These are phyloP conservation scores for Dunaliella sp. DNA, from an alignment of 139 green algal species.

Conservation along the genomic window DNA sequence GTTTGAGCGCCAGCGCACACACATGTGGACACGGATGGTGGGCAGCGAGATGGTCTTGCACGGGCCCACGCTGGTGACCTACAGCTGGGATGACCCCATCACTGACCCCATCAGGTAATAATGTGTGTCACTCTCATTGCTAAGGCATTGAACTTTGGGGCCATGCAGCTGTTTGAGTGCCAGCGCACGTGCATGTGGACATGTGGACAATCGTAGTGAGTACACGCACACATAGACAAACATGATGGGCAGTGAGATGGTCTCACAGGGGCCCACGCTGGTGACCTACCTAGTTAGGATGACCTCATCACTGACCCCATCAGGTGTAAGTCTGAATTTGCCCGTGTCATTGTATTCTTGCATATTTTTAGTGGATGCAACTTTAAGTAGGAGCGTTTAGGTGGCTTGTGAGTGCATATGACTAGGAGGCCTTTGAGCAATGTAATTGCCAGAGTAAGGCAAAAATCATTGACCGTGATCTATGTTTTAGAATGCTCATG, in stretches of 20 bases:
- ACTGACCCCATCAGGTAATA: slow-evolving; percentile 4
- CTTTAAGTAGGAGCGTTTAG: too few species aligned
- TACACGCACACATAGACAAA: neutral
- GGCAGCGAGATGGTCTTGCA: neutral
- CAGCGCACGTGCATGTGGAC: neutral
- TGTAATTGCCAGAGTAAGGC: too few species aligned
- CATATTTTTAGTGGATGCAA: too few species aligned
- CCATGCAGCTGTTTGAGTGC: neutral
- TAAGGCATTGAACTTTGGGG: neutral
- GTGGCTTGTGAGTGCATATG: too few species aligned
- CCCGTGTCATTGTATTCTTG: too few species aligned
- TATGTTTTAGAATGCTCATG: too few species aligned
- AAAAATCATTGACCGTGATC: too few species aligned
- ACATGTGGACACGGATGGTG: neutral
- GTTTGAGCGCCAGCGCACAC: neutral
- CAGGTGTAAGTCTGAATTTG: too few species aligned
- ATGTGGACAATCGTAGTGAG: neutral
- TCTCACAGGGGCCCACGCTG: neutral
- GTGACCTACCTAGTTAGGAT: too few species aligned
- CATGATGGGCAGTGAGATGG: neutral
- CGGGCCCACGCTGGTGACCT: neutral
- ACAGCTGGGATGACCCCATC: slow-evolving; percentile 4
- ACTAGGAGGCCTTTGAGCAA: too few species aligned
- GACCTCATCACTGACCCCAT: slow-evolving; percentile 4
- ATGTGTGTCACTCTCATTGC: neutral